Conservation (phyloP, 176 grass and related monocot genomes). For the Cenchrus purpureus region DNA sequence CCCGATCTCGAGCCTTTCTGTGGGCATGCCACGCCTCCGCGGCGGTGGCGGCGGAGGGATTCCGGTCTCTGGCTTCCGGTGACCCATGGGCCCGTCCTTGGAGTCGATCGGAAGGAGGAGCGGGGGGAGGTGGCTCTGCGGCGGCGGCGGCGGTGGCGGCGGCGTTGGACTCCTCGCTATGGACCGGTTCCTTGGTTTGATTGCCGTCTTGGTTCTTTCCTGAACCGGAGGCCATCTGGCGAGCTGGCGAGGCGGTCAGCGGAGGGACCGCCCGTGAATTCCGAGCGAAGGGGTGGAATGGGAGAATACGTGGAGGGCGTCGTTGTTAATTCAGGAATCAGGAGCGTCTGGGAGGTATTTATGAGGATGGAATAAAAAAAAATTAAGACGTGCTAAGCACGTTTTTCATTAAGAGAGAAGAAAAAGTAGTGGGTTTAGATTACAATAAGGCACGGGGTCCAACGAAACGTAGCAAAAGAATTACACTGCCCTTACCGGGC, state of each 20-base stretch:
- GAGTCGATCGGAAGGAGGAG: neutral
- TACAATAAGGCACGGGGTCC: too few relatives aligned
- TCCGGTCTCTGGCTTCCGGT: neutral
- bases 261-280: neutral
- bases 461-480: too few relatives aligned
- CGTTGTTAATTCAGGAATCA: neutral
- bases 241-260: too few relatives aligned
- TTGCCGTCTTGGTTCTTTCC: neutral
- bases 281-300: neutral
- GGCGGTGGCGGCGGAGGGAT: neutral
- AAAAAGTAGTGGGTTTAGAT: too few relatives aligned
- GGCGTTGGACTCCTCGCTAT: neutral
- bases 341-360: neutral
- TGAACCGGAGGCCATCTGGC: constrained; percentile 34
- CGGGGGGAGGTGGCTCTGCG: neutral
- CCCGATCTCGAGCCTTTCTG: neutral
- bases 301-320: constrained; percentile 3
- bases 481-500: too few relatives aligned
- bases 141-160: neutral
- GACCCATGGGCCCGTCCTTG: neutral
- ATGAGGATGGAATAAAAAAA: neutral
- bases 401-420: too few relatives aligned
- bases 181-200: neutral
- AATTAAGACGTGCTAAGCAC: too few relatives aligned
- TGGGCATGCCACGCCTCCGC: neutral